Percentiles rank a stretch among this genome's conserved stretches.
Conservation (phyloP, 208 protist species). For the Zelonia costaricensis region DNA sequence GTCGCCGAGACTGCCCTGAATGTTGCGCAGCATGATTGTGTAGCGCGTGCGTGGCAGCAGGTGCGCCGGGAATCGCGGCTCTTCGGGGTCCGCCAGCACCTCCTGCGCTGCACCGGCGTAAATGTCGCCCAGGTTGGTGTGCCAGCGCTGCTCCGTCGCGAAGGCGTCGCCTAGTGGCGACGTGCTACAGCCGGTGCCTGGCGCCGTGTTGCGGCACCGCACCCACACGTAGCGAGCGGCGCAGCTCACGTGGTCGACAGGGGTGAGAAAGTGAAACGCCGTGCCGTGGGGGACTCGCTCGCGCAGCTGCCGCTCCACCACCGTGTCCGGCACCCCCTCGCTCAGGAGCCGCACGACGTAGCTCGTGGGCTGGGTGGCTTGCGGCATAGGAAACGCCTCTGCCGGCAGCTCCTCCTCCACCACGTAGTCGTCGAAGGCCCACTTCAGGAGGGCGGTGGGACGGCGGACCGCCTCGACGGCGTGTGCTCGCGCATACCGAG, state of each 20-base stretch:
- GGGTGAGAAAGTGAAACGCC: conserved; percentile 68
- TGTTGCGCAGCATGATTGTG: conserved; percentile 70
- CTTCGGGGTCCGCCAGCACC: conserved; percentile 18
- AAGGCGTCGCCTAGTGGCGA: conserved; percentile 14
- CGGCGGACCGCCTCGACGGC: conserved; percentile 18
- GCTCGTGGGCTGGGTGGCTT: conserved; percentile 6
- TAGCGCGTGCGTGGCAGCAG: conserved; percentile 61
- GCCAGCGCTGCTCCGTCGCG: conserved; percentile 19
- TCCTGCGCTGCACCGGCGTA: conserved; percentile 31
- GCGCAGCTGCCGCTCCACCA: conserved; percentile 34
- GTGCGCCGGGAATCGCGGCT: conserved; percentile 38
- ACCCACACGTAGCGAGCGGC: conserved; percentile 55
- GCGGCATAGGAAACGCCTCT: conserved; percentile 2
- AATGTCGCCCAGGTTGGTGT: conserved; percentile 33
- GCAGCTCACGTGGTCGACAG: conserved; percentile 69
- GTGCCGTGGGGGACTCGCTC: conserved; percentile 19
- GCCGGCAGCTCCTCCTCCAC: conserved; percentile 65
- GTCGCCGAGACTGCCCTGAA: conserved; percentile 57
- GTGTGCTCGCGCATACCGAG: neutral
- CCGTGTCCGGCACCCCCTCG: conserved; percentile 67
- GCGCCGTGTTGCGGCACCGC: conserved; percentile 9
- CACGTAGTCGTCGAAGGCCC: conserved; percentile 84
- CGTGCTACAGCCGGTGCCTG: no score
- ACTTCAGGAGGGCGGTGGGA: conserved; percentile 75
- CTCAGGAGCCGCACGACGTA: conserved; percentile 54